Evolutionary conservation across 2,329 filamentous ascomycete genomes (phyloP).

Genomic region (Talaromyces sp.): DNA sequence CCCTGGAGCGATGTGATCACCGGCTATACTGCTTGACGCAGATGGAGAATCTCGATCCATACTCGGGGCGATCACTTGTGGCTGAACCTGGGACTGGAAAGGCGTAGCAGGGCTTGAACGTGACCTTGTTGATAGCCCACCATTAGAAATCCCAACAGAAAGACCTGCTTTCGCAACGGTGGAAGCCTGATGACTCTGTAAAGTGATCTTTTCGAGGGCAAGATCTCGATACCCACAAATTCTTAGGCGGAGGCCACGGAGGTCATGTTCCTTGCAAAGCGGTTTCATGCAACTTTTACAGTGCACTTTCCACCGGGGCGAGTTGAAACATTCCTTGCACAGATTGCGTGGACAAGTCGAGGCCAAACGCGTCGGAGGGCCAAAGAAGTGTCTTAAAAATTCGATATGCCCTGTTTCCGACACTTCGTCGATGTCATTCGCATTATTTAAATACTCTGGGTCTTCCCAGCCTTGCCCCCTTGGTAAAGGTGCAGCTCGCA

Average conservation of each 20-base stretch:
- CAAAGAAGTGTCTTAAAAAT: conserved; percentile 44
- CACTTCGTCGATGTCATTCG: conserved; percentile 36
- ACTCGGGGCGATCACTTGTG: conserved; percentile 13
- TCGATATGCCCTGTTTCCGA: conserved; percentile 36
- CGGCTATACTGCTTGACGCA: conserved; percentile 31
- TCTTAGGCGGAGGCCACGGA: conserved; percentile 51
- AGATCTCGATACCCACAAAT: conserved; percentile 56
- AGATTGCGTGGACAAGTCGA: conserved; percentile 52
- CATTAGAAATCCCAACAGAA: not conserved
- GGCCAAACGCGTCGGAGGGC: conserved; percentile 40
- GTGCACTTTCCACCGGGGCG: conserved; percentile 56
- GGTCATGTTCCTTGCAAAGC: conserved; percentile 56
- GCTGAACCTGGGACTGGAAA: conserved; percentile 5
- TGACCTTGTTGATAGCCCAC: not conserved
- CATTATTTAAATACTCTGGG: conserved; percentile 44
- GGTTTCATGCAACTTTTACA: conserved; percentile 54
- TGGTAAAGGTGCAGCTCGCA: conserved; percentile 54
- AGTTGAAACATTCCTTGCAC: conserved; percentile 54
- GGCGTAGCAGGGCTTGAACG: not conserved
- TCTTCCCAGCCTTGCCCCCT: conserved; percentile 52
- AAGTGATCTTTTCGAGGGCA: conserved; percentile 42
- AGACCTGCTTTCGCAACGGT: not conserved
- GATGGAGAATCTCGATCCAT: conserved; percentile 19
- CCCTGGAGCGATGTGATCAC: conserved; percentile 25
- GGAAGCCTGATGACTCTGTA: conserved; percentile 25